Percentiles rank a stretch among this genome's conserved stretches.
phyloP scores from a whole-genome alignment of 2,329 filamentous ascomycete species.

The Aspergillus sp. region DNA sequence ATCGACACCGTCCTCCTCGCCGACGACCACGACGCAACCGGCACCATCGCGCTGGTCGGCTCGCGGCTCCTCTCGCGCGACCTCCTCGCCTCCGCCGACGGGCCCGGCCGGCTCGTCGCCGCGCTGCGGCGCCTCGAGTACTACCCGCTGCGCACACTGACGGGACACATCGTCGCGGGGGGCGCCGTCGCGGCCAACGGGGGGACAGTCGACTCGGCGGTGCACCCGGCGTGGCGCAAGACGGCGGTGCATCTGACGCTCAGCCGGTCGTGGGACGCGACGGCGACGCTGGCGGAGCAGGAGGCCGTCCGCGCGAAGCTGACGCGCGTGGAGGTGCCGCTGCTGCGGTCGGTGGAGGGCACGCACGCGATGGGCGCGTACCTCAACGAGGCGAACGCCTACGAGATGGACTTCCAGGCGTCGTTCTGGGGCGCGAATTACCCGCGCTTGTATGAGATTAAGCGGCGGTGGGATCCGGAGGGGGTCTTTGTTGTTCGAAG shows the following conservation, averaged over 20 bases:
- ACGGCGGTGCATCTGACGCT: constrained; percentile 12
- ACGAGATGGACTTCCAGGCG: constrained; percentile 15
- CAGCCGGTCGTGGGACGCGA: constrained; percentile 10
- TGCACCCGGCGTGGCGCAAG: constrained; percentile 20
- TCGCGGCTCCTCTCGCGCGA: constrained; percentile 34
- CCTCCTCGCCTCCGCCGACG: constrained; percentile 26
- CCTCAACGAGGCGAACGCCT: constrained; percentile 25
- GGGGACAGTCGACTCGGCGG: constrained; percentile 11
- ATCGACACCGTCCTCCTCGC: constrained; percentile 18
- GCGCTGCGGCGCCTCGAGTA: constrained; percentile 26
- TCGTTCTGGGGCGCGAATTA: constrained; percentile 24
- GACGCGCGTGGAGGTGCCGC: constrained; percentile 15
- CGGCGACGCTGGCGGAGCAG: constrained; percentile 5
- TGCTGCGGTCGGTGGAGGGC: constrained; percentile 18
- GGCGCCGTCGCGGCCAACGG: constrained; percentile 31
- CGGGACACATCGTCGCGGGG: constrained; percentile 33
- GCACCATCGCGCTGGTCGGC: constrained; percentile 22
- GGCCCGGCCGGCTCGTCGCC: constrained; percentile 33
- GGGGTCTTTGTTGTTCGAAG: constrained; percentile 8
- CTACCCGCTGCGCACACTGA: constrained; percentile 20
- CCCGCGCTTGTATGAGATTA: constrained; percentile 14
- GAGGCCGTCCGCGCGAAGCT: constrained; percentile 12
- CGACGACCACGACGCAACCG: constrained; percentile 23
- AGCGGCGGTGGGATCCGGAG: constrained; percentile 13
- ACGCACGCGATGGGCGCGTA: constrained; percentile 28